Percentiles rank a stretch among this genome's conserved stretches.
phyloP scores from a whole-genome alignment of 331 rosid species.

The Cydonia oblonga region DNA sequence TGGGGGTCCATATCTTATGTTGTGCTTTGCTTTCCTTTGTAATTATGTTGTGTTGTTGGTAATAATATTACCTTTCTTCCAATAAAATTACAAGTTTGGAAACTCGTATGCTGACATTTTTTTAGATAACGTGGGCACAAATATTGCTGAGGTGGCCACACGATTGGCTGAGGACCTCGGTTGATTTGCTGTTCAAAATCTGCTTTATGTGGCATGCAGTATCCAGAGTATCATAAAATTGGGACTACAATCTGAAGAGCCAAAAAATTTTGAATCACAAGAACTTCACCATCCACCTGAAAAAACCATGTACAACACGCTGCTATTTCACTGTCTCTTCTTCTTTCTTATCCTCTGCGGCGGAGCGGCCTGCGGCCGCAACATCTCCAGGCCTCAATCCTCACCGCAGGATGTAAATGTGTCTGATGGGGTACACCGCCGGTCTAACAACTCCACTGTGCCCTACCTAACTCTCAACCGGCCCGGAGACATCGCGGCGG shows the following conservation, averaged over 20 bases:
- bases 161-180: too few species aligned
- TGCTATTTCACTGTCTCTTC: not conserved
- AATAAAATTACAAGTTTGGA: not conserved
- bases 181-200: too few species aligned
- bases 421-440: slow-evolving; percentile 12
- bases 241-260: not conserved
- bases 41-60: too few species aligned
- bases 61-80: too few species aligned
- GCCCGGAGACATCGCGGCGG: not conserved
- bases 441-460: not conserved
- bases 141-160: not conserved
- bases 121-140: not conserved
- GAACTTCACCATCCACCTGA: not conserved
- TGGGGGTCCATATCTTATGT: too few species aligned
- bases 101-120: not conserved
- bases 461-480: slow-evolving; percentile 16
- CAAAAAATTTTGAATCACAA: not conserved
- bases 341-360: slow-evolving; percentile 21
- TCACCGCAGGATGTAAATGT: slow-evolving; percentile 6
- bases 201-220: too few species aligned
- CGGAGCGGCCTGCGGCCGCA: slow-evolving; percentile 18
- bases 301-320: slow-evolving; percentile 5
- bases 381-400: not conserved
- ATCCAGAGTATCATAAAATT: too few species aligned
- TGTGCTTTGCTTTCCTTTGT: too few species aligned